Evolutionary conservation across 495 filamentous ascomycete genomes (phyloP).

Genomic region (Penicillium paxilli): DNA sequence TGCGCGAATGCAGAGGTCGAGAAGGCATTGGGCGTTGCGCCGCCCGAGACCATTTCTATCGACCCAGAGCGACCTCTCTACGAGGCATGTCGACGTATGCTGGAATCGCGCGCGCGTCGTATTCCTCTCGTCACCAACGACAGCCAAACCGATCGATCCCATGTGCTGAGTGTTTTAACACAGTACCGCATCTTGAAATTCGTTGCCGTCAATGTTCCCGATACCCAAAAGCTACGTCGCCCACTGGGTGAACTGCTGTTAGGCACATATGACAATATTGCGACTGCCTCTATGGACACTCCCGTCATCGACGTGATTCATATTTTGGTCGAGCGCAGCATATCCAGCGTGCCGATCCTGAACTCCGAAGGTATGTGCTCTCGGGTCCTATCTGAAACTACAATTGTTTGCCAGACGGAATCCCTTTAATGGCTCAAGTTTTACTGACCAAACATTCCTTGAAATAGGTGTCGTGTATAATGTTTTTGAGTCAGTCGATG

Average conservation of each 20-base stretch:
- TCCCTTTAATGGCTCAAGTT: too few species aligned
- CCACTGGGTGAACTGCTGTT: conserved; percentile 81
- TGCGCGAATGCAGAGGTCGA: conserved; percentile 73
- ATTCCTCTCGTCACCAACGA: conserved; percentile 95
- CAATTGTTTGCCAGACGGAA: too few species aligned
- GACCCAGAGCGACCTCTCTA: conserved; percentile 88
- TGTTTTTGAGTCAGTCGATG: conserved; percentile 96
- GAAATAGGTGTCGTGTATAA: conserved; percentile 74
- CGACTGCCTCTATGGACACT: conserved; percentile 86
- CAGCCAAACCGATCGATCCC: conserved; percentile 88
- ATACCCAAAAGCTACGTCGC: conserved; percentile 88
- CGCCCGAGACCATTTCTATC: conserved; percentile 93
- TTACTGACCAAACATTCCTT: neutral
- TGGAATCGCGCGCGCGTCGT: conserved; percentile 85
- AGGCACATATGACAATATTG: conserved; percentile 78
- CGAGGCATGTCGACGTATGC: conserved; percentile 92
- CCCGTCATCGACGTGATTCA: conserved; percentile 97
- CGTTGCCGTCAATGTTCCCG: conserved; percentile 92
- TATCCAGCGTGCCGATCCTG: conserved; percentile 92
- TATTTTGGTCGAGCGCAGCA: conserved; percentile 85
- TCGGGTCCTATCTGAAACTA: neutral
- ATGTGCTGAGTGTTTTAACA: conserved; percentile 94
- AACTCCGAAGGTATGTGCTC: conserved; percentile 68
- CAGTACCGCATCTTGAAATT: conserved; percentile 99
- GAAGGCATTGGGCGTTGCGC: conserved; percentile 83